Evolutionary conservation across 192 early-diverging fungal genomes (phyloP), one percentile per base, ranked within the genome.

Genomic region (Coemansia erecta): DNA sequence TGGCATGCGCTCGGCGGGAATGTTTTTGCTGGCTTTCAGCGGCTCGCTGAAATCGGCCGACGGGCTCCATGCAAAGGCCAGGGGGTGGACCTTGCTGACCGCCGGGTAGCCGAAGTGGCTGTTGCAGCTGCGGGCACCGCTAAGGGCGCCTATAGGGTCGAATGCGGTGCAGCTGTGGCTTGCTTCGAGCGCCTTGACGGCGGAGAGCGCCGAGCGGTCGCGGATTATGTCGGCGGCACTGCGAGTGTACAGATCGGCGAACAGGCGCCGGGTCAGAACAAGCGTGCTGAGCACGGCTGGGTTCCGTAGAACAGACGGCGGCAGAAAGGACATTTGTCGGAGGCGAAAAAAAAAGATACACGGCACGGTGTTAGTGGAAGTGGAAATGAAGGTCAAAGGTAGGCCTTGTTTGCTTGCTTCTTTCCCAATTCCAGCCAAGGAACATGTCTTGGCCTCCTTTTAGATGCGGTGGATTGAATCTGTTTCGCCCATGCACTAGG

Each of bases 31-130:
- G 17, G 46, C n/a, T n/a, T n/a, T 43, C n/a, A 77, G 60, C 57
- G 65, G 73, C 52, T 41, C 22, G 23, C 23, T 44, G 42, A 11
- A 44, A 26, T 53, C 50, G 21, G 43, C 11, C 13, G 22, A 28
- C 39, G 14, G 43, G 33, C 39, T 53, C 73, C 73, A 77, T 22
- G 44, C 57, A 37, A 60, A 77, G 8, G 64, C 68, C 22, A 77
- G 53, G 6, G 73, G 73, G 15, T 23, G 2, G 11, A 70, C 64
- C 10, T 49, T 61, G 68, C 55, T 67, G n/a, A 67, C 47, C 5
- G 55, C 12, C 7, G 43, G 21, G 58, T 67, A 77, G 2, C 57
- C 73, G 42, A 70, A 66, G 39, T 77, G 73, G 49, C 31, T 77
- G 33, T 56, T 54, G 44, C 47, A 49, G 43, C 62, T 51, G 2